Evolutionary conservation across 345 rosid species (phyloP).

Genomic region (Raphanus sativus): DNA sequence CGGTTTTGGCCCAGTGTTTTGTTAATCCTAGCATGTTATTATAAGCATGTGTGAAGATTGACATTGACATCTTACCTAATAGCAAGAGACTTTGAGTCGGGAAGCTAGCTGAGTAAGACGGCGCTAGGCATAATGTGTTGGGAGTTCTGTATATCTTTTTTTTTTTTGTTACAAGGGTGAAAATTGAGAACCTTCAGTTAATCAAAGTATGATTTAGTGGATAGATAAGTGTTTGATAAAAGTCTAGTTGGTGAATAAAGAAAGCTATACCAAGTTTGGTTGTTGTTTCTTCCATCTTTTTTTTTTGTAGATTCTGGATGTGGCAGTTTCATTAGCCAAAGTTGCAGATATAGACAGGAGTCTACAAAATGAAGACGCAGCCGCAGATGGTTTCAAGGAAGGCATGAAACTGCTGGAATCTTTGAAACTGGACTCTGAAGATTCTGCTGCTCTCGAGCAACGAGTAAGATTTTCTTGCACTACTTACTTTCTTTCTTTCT

Average conservation of each 20-base stretch:
- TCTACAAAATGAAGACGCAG: conserved; percentile 63
- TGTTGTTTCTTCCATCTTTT: neutral
- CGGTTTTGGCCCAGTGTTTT: conserved; percentile 3
- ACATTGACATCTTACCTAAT: neutral
- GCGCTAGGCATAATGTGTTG: neutral
- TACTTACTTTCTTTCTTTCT: neutral
- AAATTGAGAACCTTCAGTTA: neutral
- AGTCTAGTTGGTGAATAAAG: neutral
- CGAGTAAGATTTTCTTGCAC: conserved; percentile 51
- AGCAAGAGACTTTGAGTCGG: neutral
- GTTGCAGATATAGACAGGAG: conserved; percentile 86
- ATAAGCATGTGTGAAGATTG: neutral
- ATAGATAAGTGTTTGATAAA: neutral
- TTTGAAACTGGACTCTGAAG: conserved; percentile 62
- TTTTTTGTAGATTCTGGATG: conserved; percentile 59
- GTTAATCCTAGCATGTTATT: neutral
- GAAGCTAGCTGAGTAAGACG: neutral
- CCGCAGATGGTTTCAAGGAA: conserved; percentile 70
- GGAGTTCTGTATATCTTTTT: neutral
- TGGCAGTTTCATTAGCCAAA: conserved; percentile 87
- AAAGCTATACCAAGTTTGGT: neutral
- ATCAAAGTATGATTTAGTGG: neutral
- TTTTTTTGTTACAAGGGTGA: too few relatives aligned
- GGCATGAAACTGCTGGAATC: conserved; percentile 76
- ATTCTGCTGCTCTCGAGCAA: conserved; percentile 64